These are phyloP conservation scores for Nothopassalora personata DNA, from an alignment of 2,329 filamentous ascomycete genomes.

Conservation along the genomic window DNA sequence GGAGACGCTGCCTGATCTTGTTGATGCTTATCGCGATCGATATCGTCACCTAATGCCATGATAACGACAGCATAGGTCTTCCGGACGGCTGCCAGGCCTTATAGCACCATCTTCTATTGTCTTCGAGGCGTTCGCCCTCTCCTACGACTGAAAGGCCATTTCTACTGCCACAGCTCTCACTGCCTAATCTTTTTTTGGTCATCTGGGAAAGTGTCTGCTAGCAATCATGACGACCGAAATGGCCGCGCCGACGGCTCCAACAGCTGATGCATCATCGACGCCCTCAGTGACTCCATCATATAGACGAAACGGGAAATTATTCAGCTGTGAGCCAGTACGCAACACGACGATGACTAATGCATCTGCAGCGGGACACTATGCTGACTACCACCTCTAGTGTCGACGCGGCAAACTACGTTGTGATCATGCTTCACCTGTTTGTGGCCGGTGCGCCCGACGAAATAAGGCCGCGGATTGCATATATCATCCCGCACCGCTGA, in stretches of 20 bases:
- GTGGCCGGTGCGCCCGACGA: constrained; percentile 30
- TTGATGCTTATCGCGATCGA: background rate
- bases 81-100: too few species aligned
- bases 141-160: too few species aligned
- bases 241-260: background rate
- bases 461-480: constrained; percentile 29
- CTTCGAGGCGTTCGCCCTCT: background rate
- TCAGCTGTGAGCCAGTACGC: constrained; percentile 32
- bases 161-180: too few species aligned
- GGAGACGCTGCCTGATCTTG: background rate
- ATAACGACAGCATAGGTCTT: too few species aligned
- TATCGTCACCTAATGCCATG: too few species aligned
- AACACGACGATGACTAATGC: background rate
- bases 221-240: constrained; percentile 1
- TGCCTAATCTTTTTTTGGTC: too few species aligned
- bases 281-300: constrained; percentile 20
- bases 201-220: background rate
- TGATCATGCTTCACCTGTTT: constrained; percentile 30
- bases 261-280: background rate
- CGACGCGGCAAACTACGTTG: constrained; percentile 33
- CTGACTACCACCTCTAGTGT: constrained; percentile 18
- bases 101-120: background rate
- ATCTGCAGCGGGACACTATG: background rate
- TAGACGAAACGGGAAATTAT: constrained; percentile 33
- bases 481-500: constrained; percentile 34